Evolutionary conservation across 2,329 filamentous ascomycete species (phyloP).

Genomic region (Claviceps monticola): DNA sequence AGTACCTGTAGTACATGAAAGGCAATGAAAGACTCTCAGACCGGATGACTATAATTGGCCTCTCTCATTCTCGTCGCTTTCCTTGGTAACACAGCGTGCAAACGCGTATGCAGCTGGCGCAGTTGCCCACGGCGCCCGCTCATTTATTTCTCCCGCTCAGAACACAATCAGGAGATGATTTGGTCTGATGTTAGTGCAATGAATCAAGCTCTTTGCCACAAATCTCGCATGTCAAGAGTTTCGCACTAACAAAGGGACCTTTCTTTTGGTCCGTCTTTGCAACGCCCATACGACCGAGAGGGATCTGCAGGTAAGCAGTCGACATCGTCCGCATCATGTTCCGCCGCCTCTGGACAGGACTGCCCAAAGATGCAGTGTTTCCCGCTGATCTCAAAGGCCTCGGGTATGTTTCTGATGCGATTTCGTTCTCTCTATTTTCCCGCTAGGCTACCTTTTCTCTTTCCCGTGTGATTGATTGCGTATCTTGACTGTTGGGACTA

Average conservation of each 20-base stretch:
- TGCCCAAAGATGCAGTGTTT: conserved; percentile 59
- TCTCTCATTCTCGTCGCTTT: no score
- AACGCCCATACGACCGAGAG: not conserved
- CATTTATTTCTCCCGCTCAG: not conserved
- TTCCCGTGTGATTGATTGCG: not conserved
- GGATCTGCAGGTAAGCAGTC: not conserved
- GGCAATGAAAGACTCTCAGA: no score
- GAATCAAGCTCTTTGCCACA: no score
- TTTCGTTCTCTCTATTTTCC: not conserved
- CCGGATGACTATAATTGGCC: no score
- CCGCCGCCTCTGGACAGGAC: conserved; percentile 49
- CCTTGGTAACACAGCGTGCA: no score
- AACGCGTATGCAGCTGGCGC: not conserved
- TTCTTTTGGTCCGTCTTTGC: not conserved
- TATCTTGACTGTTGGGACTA: conserved; percentile 18
- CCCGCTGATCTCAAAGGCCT: conserved; percentile 52
- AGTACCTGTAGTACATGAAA: no score
- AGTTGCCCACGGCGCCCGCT: not conserved
- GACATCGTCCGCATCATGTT: conserved; percentile 44
- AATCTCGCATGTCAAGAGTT: not conserved
- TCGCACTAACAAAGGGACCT: no score
- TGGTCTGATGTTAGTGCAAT: no score
- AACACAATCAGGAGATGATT: not conserved
- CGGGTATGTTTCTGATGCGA: conserved; percentile 38
- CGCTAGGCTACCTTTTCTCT: not conserved